A percentile compares a stretch with the other conserved stretches of the same genome.
Evolutionary conservation across 2,329 filamentous ascomycete species (phyloP).

Genomic region (Tolypocladium guangdongense): DNA sequence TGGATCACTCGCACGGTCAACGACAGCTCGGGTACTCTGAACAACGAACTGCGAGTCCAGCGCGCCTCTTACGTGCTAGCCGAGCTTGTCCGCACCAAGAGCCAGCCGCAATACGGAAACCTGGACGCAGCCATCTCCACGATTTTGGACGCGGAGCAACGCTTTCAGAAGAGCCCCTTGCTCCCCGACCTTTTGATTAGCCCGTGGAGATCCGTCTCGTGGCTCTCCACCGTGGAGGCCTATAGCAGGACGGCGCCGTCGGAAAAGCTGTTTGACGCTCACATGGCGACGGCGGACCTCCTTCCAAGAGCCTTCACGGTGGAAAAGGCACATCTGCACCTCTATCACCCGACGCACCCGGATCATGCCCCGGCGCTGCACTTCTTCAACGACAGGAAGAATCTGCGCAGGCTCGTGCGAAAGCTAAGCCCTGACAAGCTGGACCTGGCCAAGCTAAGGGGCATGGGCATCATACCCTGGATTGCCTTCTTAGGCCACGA

Average conservation of each 20-base stretch:
- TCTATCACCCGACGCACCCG: conserved; percentile 43
- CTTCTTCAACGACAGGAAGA: conserved; percentile 27
- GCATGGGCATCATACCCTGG: conserved; percentile 24
- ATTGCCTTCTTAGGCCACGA: conserved; percentile 32
- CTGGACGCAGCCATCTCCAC: conserved; percentile 39
- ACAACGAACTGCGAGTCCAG: conserved; percentile 12
- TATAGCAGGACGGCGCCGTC: conserved; percentile 34
- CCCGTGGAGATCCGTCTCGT: conserved; percentile 38
- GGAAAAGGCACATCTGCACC: conserved; percentile 41
- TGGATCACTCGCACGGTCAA: conserved; percentile 37
- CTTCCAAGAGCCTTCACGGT: conserved; percentile 26
- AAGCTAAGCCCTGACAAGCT: conserved; percentile 13
- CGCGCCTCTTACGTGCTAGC: conserved; percentile 23
- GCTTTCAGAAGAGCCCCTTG: conserved; percentile 24
- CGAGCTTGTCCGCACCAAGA: conserved; percentile 31
- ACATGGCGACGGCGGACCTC: conserved; percentile 34
- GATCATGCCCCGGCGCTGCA: conserved; percentile 34
- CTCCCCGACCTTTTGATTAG: conserved; percentile 25
- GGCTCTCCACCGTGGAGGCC: conserved; percentile 40
- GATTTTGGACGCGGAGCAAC: conserved; percentile 33
- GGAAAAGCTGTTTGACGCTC: conserved; percentile 38
- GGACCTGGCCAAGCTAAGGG: conserved; percentile 15
- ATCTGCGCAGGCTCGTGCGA: conserved; percentile 16
- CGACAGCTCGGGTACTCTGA: conserved; percentile 9
- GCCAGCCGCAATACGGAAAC: conserved; percentile 25